Base-by-base conservation (phyloP, 257 asterid genomes). In the Scutellaria baicalensis region DNA sequence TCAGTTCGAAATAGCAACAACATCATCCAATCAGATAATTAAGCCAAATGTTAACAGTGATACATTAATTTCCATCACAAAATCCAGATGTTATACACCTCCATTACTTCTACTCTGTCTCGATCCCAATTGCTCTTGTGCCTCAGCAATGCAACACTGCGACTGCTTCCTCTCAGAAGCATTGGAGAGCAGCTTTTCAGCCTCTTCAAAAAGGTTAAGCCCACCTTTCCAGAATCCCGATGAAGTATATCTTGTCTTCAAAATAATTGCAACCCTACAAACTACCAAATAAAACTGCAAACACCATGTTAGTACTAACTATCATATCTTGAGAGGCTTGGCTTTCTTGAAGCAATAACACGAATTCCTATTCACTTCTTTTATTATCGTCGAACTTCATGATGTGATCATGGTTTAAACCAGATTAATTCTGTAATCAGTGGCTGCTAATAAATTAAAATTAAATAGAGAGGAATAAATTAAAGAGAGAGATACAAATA, bases 141-240 rank as follows among this genome's bases (percentile, higher is more conserved):
- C 93, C 73, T 84, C 85, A 78, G 79, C 47, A 54, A 91, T 84
- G 79, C 89, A 93, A 64, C 83, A 76, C 38, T 80, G 84, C 80
- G 90, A 76, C 76, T 89, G 88, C 66, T 86, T 91, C 69, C 72
- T 75, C 83, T 85, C 95, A 2, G 90, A 72, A 40, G 80, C 77
- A 52, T 83, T 81, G 6, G 80, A 72, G 31, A 85, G 78, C 18
- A 91, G 79, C 50, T 16, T 81, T 62, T 80, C 88, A 17, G 92
- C 91, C 27, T 91, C 96, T 42, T 83, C 72, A 80, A 93, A 93
- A 70, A 93, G 93, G 75, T 64, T 68, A 43, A 88, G 86, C 44
- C 99, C 99, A 9, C 90, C 86, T 79, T 77, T 84, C 99, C 99
- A 93, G 74, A 91, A 93, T 61, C 96, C 97, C 9, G 92, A 93